Conservation (phyloP, 768 basidiomycete species). For the Mycena venus region DNA sequence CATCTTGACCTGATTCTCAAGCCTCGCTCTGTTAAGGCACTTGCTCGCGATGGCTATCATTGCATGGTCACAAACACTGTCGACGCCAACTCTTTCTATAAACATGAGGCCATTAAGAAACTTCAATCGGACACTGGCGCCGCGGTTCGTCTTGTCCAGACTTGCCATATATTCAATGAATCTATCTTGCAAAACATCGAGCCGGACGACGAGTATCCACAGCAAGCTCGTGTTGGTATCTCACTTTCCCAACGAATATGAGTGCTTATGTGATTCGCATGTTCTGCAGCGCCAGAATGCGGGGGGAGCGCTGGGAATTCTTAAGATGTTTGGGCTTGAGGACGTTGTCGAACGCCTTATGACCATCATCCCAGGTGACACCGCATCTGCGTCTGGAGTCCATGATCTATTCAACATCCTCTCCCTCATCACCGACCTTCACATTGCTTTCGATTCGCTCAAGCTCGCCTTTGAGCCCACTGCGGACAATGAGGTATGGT, state of each 20-base stretch:
- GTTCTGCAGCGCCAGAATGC: background rate
- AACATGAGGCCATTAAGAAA: background rate
- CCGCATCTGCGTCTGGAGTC: conserved; percentile 17
- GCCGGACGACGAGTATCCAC: conserved; percentile 6
- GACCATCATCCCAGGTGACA: background rate
- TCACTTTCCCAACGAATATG: background rate
- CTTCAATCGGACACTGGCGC: background rate
- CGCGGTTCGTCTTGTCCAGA: background rate
- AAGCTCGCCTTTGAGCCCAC: conserved; percentile 18
- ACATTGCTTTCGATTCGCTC: conserved; percentile 5
- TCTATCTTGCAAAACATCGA: conserved; percentile 16
- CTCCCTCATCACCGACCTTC: conserved; percentile 3
- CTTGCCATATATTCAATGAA: conserved; percentile 21
- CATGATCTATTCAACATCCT: conserved; percentile 20
- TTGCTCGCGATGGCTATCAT: conserved; percentile 19
- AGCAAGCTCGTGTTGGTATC: conserved; percentile 7
- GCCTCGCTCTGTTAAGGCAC: conserved; percentile 3
- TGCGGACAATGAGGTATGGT: conserved; percentile 1
- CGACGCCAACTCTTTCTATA: background rate
- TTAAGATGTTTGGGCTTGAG: conserved; percentile 19
- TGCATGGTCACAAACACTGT: conserved; percentile 5
- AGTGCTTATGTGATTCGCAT: conserved; percentile 9
- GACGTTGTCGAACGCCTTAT: conserved; percentile 12
- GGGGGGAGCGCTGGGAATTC: background rate
- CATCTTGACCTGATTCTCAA: background rate